These are phyloP conservation scores for Cubamyces sp. DNA, from an alignment of 768 basidiomycete genomes.

Conservation along the genomic window DNA sequence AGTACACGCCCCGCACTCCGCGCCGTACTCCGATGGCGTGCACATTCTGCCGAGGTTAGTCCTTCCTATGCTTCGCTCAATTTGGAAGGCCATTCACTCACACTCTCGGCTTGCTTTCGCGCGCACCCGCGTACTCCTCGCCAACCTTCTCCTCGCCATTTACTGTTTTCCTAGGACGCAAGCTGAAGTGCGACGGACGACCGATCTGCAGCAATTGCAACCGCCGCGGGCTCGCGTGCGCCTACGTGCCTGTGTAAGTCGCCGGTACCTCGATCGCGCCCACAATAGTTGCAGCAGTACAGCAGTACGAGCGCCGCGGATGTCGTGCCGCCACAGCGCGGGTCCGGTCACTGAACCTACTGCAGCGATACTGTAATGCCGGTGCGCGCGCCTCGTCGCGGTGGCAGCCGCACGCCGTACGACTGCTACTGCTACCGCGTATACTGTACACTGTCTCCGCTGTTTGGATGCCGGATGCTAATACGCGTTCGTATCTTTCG, in stretches of 20 bases:
- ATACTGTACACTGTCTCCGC: too few relatives aligned
- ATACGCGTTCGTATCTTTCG: too few relatives aligned
- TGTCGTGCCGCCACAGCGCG: too few relatives aligned
- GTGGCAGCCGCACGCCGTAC: neutral
- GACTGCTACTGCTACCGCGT: too few relatives aligned
- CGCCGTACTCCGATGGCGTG: conserved; percentile 72
- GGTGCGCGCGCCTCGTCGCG: neutral
- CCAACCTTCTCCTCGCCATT: neutral
- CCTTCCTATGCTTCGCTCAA: neutral
- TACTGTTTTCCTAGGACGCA: conserved; percentile 50
- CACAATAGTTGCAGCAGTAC: neutral
- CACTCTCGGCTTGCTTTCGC: too few relatives aligned
- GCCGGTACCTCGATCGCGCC: neutral
- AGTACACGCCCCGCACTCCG: conserved; percentile 36
- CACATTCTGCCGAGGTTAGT: conserved; percentile 68
- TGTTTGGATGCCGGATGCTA: too few relatives aligned
- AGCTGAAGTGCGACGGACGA: conserved; percentile 75
- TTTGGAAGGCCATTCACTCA: too few relatives aligned
- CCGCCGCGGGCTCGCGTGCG: conserved; percentile 59
- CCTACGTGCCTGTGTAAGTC: conserved; percentile 68
- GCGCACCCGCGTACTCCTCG: too few relatives aligned
- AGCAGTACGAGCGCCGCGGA: too few relatives aligned
- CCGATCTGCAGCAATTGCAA: conserved; percentile 71
- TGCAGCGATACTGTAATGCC: too few relatives aligned
- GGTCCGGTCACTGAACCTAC: too few relatives aligned